Evolutionary conservation across 768 basidiomycete species (phyloP).

Genomic region (Dacryopinax primogenitus): DNA sequence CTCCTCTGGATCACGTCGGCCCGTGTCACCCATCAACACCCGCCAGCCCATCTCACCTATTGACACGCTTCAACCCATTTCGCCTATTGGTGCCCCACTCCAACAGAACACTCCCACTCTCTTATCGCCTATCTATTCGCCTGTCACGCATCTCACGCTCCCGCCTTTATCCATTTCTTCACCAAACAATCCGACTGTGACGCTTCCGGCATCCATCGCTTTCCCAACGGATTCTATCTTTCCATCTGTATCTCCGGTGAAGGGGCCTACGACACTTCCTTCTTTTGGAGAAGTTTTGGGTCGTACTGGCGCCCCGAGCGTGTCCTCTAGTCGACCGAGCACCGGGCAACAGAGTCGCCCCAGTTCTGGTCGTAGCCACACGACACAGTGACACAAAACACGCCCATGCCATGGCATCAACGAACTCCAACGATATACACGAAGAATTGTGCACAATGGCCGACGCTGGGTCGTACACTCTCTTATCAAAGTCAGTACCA

Average conservation of each 20-base stretch:
- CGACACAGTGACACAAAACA: background rate
- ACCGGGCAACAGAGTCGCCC: slow-evolving; percentile 1
- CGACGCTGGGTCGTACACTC: background rate
- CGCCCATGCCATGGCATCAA: background rate
- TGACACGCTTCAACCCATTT: background rate
- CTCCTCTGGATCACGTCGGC: background rate
- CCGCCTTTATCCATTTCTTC: background rate
- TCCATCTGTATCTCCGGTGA: background rate
- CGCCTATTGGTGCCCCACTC: background rate
- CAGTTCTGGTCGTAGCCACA: background rate
- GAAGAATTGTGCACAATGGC: background rate
- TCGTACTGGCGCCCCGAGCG: background rate
- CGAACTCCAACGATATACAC: background rate
- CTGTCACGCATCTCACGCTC: background rate
- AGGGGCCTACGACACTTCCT: background rate
- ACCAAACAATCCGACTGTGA: background rate
- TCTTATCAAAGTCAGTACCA: background rate
- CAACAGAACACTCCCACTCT: background rate
- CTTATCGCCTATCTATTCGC: background rate
- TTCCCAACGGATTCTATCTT: background rate
- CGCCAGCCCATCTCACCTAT: background rate
- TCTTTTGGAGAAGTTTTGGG: background rate
- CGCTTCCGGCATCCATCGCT: background rate
- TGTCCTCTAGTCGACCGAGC: background rate
- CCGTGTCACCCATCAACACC: background rate